Percentiles rank a stretch among this genome's conserved stretches.
Evolutionary conservation across 2,329 filamentous ascomycete species (phyloP).

Genomic region (Fusarium cicatricum): DNA sequence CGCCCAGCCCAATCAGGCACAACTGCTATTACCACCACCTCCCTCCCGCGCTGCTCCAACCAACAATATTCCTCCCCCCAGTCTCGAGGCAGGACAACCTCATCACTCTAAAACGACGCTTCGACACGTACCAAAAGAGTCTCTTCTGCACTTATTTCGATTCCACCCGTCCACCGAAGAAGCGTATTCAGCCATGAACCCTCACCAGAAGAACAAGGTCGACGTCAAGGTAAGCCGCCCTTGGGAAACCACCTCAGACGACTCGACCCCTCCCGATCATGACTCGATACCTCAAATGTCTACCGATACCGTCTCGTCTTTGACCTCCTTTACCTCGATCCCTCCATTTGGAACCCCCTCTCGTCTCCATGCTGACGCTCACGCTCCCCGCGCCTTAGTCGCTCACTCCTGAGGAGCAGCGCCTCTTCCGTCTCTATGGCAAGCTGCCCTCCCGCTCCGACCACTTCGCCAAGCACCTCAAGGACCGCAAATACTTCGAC

Average conservation of each 20-base stretch:
- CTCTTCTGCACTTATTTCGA: neutral
- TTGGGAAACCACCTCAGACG: slow-evolving; percentile 28
- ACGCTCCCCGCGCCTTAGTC: slow-evolving; percentile 63
- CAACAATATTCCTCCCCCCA: slow-evolving; percentile 33
- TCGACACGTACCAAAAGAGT: slow-evolving; percentile 9
- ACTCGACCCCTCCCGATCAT: slow-evolving; percentile 21
- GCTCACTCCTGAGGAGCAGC: slow-evolving; percentile 93
- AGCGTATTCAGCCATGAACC: slow-evolving; percentile 73
- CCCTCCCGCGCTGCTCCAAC: slow-evolving; percentile 34
- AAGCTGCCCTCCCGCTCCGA: slow-evolving; percentile 97
- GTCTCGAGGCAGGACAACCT: slow-evolving; percentile 26
- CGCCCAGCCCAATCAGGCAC: slow-evolving; percentile 40
- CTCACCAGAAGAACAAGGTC: slow-evolving; percentile 98
- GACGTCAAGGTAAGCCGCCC: slow-evolving; percentile 82
- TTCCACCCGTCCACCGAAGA: neutral
- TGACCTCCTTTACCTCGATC: neutral
- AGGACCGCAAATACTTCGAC: slow-evolving; percentile 99
- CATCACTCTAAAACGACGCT: slow-evolving; percentile 34
- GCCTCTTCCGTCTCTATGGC: slow-evolving; percentile 95
- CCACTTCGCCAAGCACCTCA: slow-evolving; percentile 96
- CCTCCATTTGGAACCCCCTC: neutral
- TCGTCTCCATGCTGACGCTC: slow-evolving; percentile 29
- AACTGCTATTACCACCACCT: slow-evolving; percentile 31
- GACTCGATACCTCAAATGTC: slow-evolving; percentile 19
- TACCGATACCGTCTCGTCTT: neutral